These are phyloP conservation scores for Fusarium ramigenum DNA, from an alignment of 2,329 filamentous ascomycete genomes.

Conservation along the genomic window DNA sequence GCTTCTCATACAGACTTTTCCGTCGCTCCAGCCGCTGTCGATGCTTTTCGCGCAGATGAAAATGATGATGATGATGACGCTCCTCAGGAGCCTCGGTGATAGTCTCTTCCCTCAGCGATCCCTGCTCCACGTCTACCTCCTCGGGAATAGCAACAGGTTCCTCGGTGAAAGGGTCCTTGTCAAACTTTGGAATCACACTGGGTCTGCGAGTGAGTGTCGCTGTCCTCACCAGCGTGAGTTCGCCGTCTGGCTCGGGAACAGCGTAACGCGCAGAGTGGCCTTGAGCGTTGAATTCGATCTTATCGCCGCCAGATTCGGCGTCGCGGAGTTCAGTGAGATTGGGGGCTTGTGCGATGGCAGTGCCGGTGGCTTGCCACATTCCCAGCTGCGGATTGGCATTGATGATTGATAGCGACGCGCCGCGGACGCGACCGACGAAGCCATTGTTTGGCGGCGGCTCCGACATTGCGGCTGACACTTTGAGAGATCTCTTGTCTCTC, in stretches of 20 bases:
- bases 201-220: background rate
- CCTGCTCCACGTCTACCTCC: background rate
- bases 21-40: background rate
- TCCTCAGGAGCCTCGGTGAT: background rate
- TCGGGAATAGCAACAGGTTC: background rate
- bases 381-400: constrained; percentile 1
- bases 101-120: background rate
- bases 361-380: constrained; percentile 2
- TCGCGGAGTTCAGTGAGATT: background rate
- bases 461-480: background rate
- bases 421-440: background rate
- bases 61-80: background rate
- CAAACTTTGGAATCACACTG: background rate
- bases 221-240: background rate
- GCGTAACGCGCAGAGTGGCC: background rate
- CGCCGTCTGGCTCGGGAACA: background rate
- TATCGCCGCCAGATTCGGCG: background rate
- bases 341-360: background rate
- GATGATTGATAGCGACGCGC: background rate
- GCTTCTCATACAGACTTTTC: background rate
- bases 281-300: background rate
- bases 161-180: background rate
- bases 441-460: background rate
- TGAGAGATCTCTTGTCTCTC: background rate
- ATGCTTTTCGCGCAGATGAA: background rate